Evolutionary conservation across 1,284 basidiomycete genomes (phyloP).

Genomic region (Cutaneotrichosporon spelunceum): DNA sequence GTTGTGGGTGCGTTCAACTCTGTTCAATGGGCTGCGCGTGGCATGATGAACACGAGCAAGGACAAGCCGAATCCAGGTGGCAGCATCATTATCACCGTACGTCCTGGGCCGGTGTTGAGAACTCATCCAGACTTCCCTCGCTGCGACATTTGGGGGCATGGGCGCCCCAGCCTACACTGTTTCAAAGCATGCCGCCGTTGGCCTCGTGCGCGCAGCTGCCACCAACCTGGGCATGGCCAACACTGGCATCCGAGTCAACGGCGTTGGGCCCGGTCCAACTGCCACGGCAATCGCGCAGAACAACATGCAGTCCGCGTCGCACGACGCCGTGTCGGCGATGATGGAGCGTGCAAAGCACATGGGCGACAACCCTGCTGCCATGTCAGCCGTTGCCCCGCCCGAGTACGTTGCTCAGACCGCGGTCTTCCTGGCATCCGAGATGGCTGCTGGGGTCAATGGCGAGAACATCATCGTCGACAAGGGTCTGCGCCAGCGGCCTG

Average conservation of each 20-base stretch:
- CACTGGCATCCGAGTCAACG: slow-evolving; percentile 22
- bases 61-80: slow-evolving; percentile 18
- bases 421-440: slow-evolving; percentile 19
- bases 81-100: slow-evolving; percentile 22
- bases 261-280: slow-evolving; percentile 18
- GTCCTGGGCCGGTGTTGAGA: background rate
- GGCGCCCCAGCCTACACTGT: slow-evolving; percentile 20
- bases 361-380: slow-evolving; percentile 7
- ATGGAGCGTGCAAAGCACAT: background rate
- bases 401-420: slow-evolving; percentile 15
- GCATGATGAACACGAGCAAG: slow-evolving; percentile 17
- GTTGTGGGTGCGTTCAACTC: slow-evolving; percentile 22
- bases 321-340: slow-evolving; percentile 4
- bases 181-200: slow-evolving; percentile 19
- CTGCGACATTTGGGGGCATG: slow-evolving; percentile 17
- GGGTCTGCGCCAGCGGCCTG: slow-evolving; percentile 15
- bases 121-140: slow-evolving; percentile 15
- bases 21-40: slow-evolving; percentile 20
- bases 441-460: slow-evolving; percentile 17
- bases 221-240: slow-evolving; percentile 16
- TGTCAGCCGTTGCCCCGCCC: slow-evolving; percentile 9
- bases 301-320: slow-evolving; percentile 15
- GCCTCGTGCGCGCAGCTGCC: slow-evolving; percentile 17
- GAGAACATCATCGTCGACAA: slow-evolving; percentile 22
- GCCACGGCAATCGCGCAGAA: slow-evolving; percentile 12